phyloP scores from a whole-genome alignment of 192 early-diverging fungal species.

The Coemansia sp. region DNA sequence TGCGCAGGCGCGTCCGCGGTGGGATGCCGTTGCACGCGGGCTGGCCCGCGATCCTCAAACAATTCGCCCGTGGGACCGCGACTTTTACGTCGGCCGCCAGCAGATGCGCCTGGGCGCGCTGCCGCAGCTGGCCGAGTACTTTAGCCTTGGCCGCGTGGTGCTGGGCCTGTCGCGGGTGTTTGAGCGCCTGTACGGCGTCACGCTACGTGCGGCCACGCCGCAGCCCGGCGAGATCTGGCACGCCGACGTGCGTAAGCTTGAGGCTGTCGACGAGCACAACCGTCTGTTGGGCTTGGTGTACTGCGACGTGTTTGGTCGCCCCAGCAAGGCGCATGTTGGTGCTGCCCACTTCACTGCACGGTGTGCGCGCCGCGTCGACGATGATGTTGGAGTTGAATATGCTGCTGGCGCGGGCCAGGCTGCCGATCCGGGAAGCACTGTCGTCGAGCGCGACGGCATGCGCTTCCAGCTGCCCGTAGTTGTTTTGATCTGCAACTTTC shows the following conservation, averaged over 20 bases:
- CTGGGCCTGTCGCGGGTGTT: slow-evolving; percentile 86
- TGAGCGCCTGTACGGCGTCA: slow-evolving; percentile 81
- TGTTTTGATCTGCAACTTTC: slow-evolving; percentile 73
- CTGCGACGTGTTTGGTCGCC: slow-evolving; percentile 86
- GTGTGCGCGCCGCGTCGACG: slow-evolving; percentile 83
- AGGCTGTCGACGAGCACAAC: slow-evolving; percentile 87
- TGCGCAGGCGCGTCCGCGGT: slow-evolving; percentile 56
- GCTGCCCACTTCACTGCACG: slow-evolving; percentile 97
- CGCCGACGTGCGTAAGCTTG: slow-evolving; percentile 82
- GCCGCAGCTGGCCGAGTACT: slow-evolving; percentile 66
- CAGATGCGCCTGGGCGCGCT: slow-evolving; percentile 40
- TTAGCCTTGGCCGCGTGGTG: slow-evolving; percentile 86
- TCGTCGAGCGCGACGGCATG: slow-evolving; percentile 46
- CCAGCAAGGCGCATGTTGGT: slow-evolving; percentile 68
- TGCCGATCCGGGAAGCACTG: slow-evolving; percentile 27
- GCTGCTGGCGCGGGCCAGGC: too few relatives aligned
- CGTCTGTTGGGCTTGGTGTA: slow-evolving; percentile 90
- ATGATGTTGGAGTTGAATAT: slow-evolving; percentile 72
- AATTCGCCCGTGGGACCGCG: slow-evolving; percentile 74
- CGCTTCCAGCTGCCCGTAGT: slow-evolving; percentile 70
- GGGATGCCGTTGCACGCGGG: slow-evolving; percentile 50
- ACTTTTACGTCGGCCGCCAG: slow-evolving; percentile 60
- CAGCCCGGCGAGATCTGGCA: slow-evolving; percentile 89
- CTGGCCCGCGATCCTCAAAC: slow-evolving; percentile 32
- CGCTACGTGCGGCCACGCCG: slow-evolving; percentile 66